phyloP scores from a whole-genome alignment of 495 filamentous ascomycete genomes.

The Neurospora cerealis region DNA sequence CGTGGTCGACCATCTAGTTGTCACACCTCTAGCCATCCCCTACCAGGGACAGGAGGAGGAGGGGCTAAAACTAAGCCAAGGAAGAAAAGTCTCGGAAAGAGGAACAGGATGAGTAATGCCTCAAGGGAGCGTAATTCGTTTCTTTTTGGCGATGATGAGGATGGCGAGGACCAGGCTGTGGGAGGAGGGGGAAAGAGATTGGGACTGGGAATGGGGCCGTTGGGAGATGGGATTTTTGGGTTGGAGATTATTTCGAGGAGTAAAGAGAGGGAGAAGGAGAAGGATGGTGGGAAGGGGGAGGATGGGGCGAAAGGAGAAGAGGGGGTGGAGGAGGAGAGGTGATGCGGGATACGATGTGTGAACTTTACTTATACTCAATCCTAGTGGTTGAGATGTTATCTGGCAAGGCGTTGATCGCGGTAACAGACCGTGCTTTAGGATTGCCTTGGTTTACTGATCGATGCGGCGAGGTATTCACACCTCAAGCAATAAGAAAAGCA shows the following conservation, averaged over 20 bases:
- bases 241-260: conserved; percentile 31
- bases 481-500: not conserved
- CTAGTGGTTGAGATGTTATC: not conserved
- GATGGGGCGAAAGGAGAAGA: not conserved
- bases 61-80: conserved; percentile 19
- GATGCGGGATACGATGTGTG: too few relatives aligned
- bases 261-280: not conserved
- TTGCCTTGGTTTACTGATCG: not conserved
- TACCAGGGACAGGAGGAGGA: conserved; percentile 6
- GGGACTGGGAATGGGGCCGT: not conserved
- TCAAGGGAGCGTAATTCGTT: conserved; percentile 45
- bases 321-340: too few relatives aligned
- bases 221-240: conserved; percentile 35
- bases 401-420: not conserved
- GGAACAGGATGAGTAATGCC: conserved; percentile 14
- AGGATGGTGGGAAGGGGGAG: not conserved
- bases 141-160: conserved; percentile 38
- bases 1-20: not conserved
- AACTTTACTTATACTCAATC: too few relatives aligned
- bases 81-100: not conserved
- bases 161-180: conserved; percentile 19
- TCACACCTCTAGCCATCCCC: not conserved
- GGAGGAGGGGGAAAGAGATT: conserved; percentile 14
- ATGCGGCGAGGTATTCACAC: not conserved
- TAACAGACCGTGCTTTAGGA: not conserved